Conservation (phyloP, 192 early-diverging fungal genomes). For the Entomortierella beljakovae region DNA sequence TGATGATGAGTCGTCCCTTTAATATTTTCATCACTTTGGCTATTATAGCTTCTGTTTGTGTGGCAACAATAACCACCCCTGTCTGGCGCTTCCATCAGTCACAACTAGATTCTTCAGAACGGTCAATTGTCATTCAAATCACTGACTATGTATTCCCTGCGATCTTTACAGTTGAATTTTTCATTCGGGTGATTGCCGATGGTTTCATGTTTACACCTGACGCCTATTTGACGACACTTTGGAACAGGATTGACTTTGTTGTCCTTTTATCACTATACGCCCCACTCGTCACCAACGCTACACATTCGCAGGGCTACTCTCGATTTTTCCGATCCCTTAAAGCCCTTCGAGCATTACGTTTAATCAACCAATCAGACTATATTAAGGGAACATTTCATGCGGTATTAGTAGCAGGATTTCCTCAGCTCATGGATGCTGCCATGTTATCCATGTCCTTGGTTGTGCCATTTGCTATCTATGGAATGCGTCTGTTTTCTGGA, state of each 20-base stretch:
- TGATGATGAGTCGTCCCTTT: conserved; percentile 57
- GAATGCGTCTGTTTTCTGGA: conserved; percentile 64
- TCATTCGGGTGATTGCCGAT: conserved; percentile 68
- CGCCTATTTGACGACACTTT: conserved; percentile 64
- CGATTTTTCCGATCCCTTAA: conserved; percentile 68
- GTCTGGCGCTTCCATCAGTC: conserved; percentile 60
- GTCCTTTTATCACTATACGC: conserved; percentile 66
- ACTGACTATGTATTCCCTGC: conserved; percentile 62
- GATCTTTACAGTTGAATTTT: conserved; percentile 65
- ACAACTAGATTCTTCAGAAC: not conserved
- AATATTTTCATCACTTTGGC: conserved; percentile 57
- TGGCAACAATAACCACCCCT: conserved; percentile 59
- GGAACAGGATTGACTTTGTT: conserved; percentile 73
- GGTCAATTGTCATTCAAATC: conserved; percentile 30
- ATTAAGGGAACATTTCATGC: conserved; percentile 68
- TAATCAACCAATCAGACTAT: conserved; percentile 64
- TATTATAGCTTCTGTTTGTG: conserved; percentile 60
- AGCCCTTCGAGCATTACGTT: conserved; percentile 65
- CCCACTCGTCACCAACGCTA: conserved; percentile 54
- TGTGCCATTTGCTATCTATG: conserved; percentile 69
- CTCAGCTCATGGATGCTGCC: conserved; percentile 66
- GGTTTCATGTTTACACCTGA: conserved; percentile 71
- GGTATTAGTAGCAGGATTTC: conserved; percentile 65
- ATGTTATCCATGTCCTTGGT: conserved; percentile 61
- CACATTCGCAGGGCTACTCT: conserved; percentile 52